phyloP scores from a whole-genome alignment of 78 protist genomes.

The Dictyostelium citrinum region DNA sequence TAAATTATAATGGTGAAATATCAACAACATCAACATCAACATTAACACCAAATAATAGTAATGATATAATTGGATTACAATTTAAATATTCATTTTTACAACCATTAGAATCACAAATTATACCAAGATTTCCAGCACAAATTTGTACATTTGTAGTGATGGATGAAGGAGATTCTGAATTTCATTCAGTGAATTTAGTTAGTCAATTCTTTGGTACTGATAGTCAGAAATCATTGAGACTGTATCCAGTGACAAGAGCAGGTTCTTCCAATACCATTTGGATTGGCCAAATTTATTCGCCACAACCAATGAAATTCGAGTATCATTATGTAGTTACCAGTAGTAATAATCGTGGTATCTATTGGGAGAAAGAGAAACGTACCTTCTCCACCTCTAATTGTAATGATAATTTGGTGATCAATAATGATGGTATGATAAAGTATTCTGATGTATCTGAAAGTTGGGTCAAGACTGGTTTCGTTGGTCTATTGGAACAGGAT shows the following conservation, averaged over 20 bases:
- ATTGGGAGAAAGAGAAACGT: slow-evolving; percentile 66
- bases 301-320: slow-evolving; percentile 70
- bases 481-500: slow-evolving; percentile 41
- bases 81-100: slow-evolving; percentile 31
- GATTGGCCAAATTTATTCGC: slow-evolving; percentile 72
- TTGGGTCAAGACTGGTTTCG: slow-evolving; percentile 61
- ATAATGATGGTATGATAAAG: slow-evolving; percentile 53
- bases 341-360: slow-evolving; percentile 56
- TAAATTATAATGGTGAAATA: no score
- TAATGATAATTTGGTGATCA: slow-evolving; percentile 4
- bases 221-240: slow-evolving; percentile 30
- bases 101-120: slow-evolving; percentile 61
- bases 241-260: slow-evolving; percentile 60
- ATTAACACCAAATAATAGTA: neutral
- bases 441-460: slow-evolving; percentile 22
- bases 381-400: slow-evolving; percentile 33
- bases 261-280: slow-evolving; percentile 26
- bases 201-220: slow-evolving; percentile 56
- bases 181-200: slow-evolving; percentile 36
- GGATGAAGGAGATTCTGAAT: slow-evolving; percentile 52
- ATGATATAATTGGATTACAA: neutral
- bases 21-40: neutral
- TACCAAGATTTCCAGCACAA: slow-evolving; percentile 56
- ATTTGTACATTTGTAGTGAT: slow-evolving; percentile 49
- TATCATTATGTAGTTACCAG: slow-evolving; percentile 40